Conservation (phyloP, 2,329 filamentous ascomycete species). For the Diplodia intermedia region DNA sequence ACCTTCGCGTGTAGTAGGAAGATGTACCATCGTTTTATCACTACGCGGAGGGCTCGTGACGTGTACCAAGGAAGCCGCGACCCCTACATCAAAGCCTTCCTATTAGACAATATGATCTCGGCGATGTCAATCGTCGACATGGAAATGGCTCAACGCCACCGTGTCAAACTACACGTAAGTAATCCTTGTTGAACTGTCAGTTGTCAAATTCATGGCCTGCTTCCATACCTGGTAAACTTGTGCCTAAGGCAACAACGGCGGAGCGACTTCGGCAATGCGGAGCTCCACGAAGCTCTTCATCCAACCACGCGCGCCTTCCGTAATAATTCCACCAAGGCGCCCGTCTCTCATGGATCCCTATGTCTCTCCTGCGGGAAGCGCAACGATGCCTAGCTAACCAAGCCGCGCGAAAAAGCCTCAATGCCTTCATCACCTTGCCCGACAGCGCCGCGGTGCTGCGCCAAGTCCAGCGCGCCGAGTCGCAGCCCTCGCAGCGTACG, state of each 20-base stretch:
- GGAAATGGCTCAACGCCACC: no score
- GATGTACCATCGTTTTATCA: no score
- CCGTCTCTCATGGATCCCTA: constrained; percentile 35
- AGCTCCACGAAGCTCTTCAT: background rate
- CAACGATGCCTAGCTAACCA: constrained; percentile 47
- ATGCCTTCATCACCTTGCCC: constrained; percentile 47
- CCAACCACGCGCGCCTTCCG: background rate
- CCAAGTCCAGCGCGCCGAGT: constrained; percentile 37
- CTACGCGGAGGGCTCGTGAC: no score
- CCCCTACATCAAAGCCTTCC: no score
- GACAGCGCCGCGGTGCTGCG: constrained; percentile 39
- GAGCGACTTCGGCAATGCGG: background rate
- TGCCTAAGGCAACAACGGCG: constrained; percentile 13
- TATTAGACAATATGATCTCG: no score
- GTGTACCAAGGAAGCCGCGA: no score
- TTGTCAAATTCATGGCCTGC: no score
- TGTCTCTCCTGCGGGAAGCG: constrained; percentile 49
- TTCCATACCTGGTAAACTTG: no score
- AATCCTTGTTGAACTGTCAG: no score
- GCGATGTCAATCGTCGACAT: no score
- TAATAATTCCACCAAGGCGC: background rate
- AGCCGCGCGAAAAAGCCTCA: constrained; percentile 43
- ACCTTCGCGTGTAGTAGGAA: no score
- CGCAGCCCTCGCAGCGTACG: constrained; percentile 1
- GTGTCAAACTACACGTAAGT: no score